A percentile compares a stretch with the other conserved stretches of the same genome.
These are phyloP conservation scores for Colletotrichum sp. DNA, from an alignment of 2,329 filamentous ascomycete species.

Conservation along the genomic window DNA sequence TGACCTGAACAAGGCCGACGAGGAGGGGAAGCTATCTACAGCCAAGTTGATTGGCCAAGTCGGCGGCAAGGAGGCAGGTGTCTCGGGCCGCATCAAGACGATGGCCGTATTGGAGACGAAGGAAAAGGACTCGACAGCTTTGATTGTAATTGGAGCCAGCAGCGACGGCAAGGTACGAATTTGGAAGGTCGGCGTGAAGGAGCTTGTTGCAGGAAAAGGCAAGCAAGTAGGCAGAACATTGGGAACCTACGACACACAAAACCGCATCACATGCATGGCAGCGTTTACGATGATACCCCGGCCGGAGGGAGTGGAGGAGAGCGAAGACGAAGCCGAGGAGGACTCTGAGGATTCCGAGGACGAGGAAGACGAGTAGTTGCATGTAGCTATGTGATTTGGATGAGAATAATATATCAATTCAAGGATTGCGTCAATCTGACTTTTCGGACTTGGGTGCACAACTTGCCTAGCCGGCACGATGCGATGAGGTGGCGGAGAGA, in stretches of 20 bases:
- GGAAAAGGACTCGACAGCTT: constrained; percentile 38
- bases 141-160: constrained; percentile 73
- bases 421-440: not conserved
- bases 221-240: constrained; percentile 67
- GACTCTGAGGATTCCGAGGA: constrained; percentile 42
- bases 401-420: constrained; percentile 1
- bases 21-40: constrained; percentile 48
- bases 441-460: not conserved
- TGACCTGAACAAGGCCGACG: constrained; percentile 43
- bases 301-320: constrained; percentile 65
- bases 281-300: constrained; percentile 84
- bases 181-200: constrained; percentile 65
- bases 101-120: constrained; percentile 69
- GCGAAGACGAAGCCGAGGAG: constrained; percentile 55
- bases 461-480: not conserved
- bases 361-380: constrained; percentile 38
- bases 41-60: constrained; percentile 77
- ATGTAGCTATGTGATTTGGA: not conserved
- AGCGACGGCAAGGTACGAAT: constrained; percentile 87
- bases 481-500: not conserved
- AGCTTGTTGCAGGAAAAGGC: constrained; percentile 39
- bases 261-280: constrained; percentile 87
- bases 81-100: constrained; percentile 83
- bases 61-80: constrained; percentile 73
- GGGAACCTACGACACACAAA: constrained; percentile 82